phyloP scores from a whole-genome alignment of 2,329 filamentous ascomycete genomes.

The Dothistroma septosporum region DNA sequence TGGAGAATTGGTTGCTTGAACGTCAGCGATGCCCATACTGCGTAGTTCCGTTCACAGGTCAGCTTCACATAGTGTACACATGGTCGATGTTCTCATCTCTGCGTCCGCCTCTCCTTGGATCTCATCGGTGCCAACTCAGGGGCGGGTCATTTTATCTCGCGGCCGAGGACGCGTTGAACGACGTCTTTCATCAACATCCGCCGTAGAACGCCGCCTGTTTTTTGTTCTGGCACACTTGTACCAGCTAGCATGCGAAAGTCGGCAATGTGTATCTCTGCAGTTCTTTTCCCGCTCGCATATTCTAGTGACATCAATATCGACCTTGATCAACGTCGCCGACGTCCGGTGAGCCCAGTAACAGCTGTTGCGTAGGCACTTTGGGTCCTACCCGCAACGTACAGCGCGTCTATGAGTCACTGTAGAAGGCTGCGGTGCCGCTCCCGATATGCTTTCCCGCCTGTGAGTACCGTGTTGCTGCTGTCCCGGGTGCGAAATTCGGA shows the following conservation, averaged over 20 bases:
- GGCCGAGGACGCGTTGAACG: not conserved
- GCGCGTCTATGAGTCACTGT: not conserved
- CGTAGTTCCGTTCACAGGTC: not conserved
- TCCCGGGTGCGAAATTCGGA: not conserved
- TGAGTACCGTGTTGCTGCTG: not conserved
- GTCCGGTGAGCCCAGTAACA: not conserved
- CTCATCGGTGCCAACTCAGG: not conserved
- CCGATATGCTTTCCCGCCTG: not conserved
- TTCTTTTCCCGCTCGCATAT: not conserved
- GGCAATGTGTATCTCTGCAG: not conserved
- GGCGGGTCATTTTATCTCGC: not conserved
- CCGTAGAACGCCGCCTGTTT: not conserved
- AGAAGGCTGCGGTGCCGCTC: not conserved
- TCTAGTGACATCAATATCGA: not conserved
- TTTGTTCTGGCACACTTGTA: not conserved
- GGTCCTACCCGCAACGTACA: not conserved
- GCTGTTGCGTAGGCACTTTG: not conserved
- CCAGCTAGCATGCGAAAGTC: not conserved
- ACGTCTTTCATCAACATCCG: not conserved
- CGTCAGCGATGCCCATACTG: not conserved
- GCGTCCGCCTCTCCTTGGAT: not conserved
- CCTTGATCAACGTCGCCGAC: not conserved
- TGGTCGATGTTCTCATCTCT: not conserved
- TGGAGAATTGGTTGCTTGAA: not conserved
- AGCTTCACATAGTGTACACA: not conserved